Evolutionary conservation across 306 rosid species (phyloP), one percentile per base, ranked within the genome.

Genomic region (Cucumis cinereus): DNA sequence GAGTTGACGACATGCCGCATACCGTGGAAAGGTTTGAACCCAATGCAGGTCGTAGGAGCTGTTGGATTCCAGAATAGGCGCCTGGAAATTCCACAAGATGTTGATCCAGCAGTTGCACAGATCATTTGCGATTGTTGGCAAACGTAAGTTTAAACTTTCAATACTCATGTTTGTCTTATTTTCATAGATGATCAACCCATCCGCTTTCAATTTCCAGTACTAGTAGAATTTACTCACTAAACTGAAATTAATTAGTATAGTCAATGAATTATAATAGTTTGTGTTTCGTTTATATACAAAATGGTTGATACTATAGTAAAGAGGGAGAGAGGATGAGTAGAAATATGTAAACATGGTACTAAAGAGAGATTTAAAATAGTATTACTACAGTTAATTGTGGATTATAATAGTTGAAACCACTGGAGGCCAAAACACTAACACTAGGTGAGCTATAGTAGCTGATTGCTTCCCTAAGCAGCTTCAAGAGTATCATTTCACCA

Each of bases 11-110:
- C 97, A 41, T 73, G 82, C 63, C 77, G 59, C 58, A 83, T 95
- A 81, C 99, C 99, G 33, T 95, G 99, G 99, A 87, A 85, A 75
- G 98, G 99, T 59, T 85, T 95, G 93, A 95, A 95, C 85, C 99
- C 99, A 43, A 95, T 95, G 99, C 99, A 95, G 90, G 99, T 95
- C 78, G 99, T 95, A 71, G 99, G 99, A 85, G 99, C 99, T 75
- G 99, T 95, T 77, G 99, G 99, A 45, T 95, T 95, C 85, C 99
- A 95, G 79, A 89, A 95, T 81, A 88, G 91, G 87, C 96, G 96
- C 78, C 93, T 92, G 73, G 98, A 95, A 80, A 90, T 95, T 83
- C 98, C 97, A 30, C 93, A 90, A 67, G 90, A 95, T 15, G 80
- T 89, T 54, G 88, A 92, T 84, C 96, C 97, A 22, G 85, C 57